Percentiles rank a stretch among this genome's conserved stretches.
phyloP scores from a whole-genome alignment of 306 rosid genomes.

The Crataegus laevigata region DNA sequence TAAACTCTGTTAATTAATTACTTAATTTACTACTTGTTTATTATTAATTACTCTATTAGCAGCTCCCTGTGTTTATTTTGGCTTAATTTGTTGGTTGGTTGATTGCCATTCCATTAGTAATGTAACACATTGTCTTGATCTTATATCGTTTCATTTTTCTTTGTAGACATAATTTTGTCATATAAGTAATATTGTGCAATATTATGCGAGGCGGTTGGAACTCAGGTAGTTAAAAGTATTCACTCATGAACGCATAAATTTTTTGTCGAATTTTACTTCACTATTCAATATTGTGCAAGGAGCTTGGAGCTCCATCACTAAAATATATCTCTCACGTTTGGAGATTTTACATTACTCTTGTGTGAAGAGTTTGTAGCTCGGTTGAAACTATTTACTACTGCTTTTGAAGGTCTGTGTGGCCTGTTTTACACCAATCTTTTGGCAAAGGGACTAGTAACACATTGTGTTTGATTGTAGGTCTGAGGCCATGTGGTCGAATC shows the following conservation, averaged over 20 bases:
- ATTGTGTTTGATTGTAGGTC: too few relatives aligned
- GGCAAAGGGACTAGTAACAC: too few relatives aligned
- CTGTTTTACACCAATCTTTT: too few relatives aligned
- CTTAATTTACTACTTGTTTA: background rate
- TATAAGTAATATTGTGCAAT: background rate
- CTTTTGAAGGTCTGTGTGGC: too few relatives aligned
- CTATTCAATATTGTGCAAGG: background rate
- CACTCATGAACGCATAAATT: background rate
- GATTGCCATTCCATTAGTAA: background rate
- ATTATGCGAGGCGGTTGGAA: background rate
- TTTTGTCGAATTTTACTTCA: too few relatives aligned
- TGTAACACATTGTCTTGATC: background rate
- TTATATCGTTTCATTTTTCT: background rate
- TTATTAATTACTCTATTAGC: background rate
- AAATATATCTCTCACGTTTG: background rate
- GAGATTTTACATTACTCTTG: background rate
- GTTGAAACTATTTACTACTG: too few relatives aligned
- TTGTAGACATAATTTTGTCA: background rate
- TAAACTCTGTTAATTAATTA: constrained; percentile 4
- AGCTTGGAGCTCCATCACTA: background rate
- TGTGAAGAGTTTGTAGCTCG: too few relatives aligned
- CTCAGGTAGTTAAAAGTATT: background rate
- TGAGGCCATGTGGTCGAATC: too few relatives aligned
- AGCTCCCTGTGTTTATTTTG: background rate
- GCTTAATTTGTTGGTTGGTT: background rate